Percentiles rank a stretch among this genome's conserved stretches.
Evolutionary conservation across 2,329 filamentous ascomycete genomes (phyloP).

Genomic region (Arachnomyces sp.): DNA sequence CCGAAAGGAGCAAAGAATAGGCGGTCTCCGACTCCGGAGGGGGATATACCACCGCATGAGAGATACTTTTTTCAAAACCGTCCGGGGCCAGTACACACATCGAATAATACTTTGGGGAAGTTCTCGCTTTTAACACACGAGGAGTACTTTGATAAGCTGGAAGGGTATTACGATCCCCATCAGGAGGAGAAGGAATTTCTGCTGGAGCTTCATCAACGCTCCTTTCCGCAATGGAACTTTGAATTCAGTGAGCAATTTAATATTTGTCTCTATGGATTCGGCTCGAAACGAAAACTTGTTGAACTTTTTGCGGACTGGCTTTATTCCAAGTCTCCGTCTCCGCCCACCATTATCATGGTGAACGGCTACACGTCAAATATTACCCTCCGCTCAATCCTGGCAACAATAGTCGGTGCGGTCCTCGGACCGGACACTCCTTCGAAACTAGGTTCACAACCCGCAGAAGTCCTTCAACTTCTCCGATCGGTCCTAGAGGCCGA

Average conservation of each 20-base stretch:
- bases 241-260: slow-evolving; percentile 83
- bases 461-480: slow-evolving; percentile 61
- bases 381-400: slow-evolving; percentile 39
- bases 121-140: slow-evolving; percentile 78
- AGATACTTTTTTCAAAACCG: slow-evolving; percentile 91
- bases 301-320: slow-evolving; percentile 67
- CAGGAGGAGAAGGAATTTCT: slow-evolving; percentile 62
- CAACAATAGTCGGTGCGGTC: slow-evolving; percentile 59
- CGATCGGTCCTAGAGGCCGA: slow-evolving; percentile 52
- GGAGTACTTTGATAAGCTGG: slow-evolving; percentile 71
- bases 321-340: slow-evolving; percentile 31
- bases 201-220: slow-evolving; percentile 65
- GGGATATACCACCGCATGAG: slow-evolving; percentile 78
- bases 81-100: slow-evolving; percentile 72
- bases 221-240: slow-evolving; percentile 87
- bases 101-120: slow-evolving; percentile 71
- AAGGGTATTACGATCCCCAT: slow-evolving; percentile 61
- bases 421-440: slow-evolving; percentile 33
- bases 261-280: slow-evolving; percentile 85
- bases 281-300: slow-evolving; percentile 73
- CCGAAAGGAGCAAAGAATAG: slow-evolving; percentile 52
- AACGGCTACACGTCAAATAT: slow-evolving; percentile 65
- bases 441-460: slow-evolving; percentile 57
- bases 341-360: slow-evolving; percentile 63
- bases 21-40: slow-evolving; percentile 70